These are phyloP conservation scores for Ceratorhiza oryzae-sativae DNA, from an alignment of 1,284 basidiomycete species.

Conservation along the genomic window DNA sequence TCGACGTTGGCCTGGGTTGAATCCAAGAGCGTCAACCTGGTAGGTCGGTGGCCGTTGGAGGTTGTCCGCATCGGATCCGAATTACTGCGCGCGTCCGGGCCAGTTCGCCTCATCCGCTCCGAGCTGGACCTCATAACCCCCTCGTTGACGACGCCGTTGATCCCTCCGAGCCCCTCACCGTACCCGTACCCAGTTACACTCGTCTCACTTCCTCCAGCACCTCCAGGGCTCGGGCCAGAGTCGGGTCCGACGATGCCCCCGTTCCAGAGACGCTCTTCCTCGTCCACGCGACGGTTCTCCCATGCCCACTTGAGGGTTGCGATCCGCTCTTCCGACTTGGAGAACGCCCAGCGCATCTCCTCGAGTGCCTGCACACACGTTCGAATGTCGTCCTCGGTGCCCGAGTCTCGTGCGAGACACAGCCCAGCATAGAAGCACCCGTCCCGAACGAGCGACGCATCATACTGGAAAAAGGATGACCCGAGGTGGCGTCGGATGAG, in stretches of 20 bases:
- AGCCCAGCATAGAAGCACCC: conserved; percentile 81
- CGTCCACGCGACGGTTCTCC: conserved; percentile 51
- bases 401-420: conserved; percentile 61
- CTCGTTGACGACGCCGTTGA: background rate
- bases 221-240: background rate
- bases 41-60: background rate
- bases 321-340: conserved; percentile 73
- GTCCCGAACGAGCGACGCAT: conserved; percentile 79
- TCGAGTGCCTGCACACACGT: conserved; percentile 74
- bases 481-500: conserved; percentile 68
- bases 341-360: conserved; percentile 82
- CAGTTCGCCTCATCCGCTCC: background rate
- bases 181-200: background rate
- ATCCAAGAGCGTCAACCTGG: conserved; percentile 13
- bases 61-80: conserved; percentile 16
- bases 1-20: conserved; percentile 11
- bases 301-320: conserved; percentile 68
- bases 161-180: conserved; percentile 1
- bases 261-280: conserved; percentile 35
- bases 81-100: background rate
- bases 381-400: conserved; percentile 71
- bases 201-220: conserved; percentile 5
- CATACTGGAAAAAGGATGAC: conserved; percentile 75
- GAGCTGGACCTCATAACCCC: background rate
- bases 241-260: conserved; percentile 14